Evolutionary conservation across 2,329 filamentous ascomycete species (phyloP).

Genomic region (Pseudocercospora cruenta): DNA sequence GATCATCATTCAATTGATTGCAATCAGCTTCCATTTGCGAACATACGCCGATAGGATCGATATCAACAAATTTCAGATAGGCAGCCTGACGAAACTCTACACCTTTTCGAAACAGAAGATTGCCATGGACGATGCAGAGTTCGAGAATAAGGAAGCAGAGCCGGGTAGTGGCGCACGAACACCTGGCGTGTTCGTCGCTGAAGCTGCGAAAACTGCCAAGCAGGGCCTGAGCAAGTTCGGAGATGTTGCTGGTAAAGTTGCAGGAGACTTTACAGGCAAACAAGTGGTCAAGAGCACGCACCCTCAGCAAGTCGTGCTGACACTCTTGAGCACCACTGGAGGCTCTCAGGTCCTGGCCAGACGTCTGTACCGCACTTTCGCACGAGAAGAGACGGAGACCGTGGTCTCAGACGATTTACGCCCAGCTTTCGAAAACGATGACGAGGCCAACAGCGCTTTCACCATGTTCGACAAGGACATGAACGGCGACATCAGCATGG

Average conservation of each 20-base stretch:
- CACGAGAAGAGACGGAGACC: slow-evolving; percentile 72
- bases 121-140: slow-evolving; percentile 74
- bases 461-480: slow-evolving; percentile 93
- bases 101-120: slow-evolving; percentile 67
- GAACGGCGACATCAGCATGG: slow-evolving; percentile 95
- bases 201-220: slow-evolving; percentile 73
- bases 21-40: slow-evolving; percentile 86
- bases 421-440: slow-evolving; percentile 75
- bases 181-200: slow-evolving; percentile 70
- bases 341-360: slow-evolving; percentile 84
- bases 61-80: slow-evolving; percentile 88
- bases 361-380: slow-evolving; percentile 84
- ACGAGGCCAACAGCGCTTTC: slow-evolving; percentile 88
- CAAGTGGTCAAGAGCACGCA: slow-evolving; percentile 70
- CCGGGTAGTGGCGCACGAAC: slow-evolving; percentile 68
- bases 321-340: slow-evolving; percentile 71
- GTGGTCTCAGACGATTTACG: slow-evolving; percentile 78
- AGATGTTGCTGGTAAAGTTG: slow-evolving; percentile 81
- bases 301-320: slow-evolving; percentile 80
- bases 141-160: slow-evolving; percentile 57
- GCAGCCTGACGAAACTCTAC: slow-evolving; percentile 66
- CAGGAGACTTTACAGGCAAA: slow-evolving; percentile 87
- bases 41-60: slow-evolving; percentile 92
- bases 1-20: slow-evolving; percentile 91
- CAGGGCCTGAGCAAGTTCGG: slow-evolving; percentile 78